Evolutionary conservation across 768 basidiomycete species (phyloP).

Genomic region (Tulasnella sp.): DNA sequence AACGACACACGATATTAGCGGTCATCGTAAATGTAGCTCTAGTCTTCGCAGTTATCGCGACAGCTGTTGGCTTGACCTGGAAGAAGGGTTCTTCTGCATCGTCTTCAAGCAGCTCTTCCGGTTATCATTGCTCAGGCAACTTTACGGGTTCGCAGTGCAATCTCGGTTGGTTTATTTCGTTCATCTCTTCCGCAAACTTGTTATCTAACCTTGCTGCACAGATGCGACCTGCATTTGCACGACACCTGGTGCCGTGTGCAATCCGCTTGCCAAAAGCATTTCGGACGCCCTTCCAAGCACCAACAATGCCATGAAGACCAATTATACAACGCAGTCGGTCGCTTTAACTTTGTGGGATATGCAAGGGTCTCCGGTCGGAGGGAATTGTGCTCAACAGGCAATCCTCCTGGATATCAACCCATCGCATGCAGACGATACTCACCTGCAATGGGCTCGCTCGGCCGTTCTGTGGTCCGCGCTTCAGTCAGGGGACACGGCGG

Average conservation of each 20-base stretch:
- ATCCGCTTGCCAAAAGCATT: slow-evolving; percentile 58
- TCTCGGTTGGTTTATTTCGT: slow-evolving; percentile 51
- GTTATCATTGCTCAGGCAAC: slow-evolving; percentile 47
- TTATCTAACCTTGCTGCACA: slow-evolving; percentile 40
- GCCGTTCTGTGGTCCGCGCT: slow-evolving; percentile 65
- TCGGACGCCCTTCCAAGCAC: slow-evolving; percentile 54
- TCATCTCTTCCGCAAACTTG: background rate
- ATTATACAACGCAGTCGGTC: slow-evolving; percentile 51
- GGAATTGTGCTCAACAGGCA: slow-evolving; percentile 59
- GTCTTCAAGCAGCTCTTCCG: background rate
- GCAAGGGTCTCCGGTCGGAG: slow-evolving; percentile 50
- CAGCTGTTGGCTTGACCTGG: slow-evolving; percentile 47
- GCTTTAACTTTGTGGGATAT: slow-evolving; percentile 57
- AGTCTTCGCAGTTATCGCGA: slow-evolving; percentile 42
- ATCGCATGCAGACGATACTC: slow-evolving; percentile 53
- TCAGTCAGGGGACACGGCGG: slow-evolving; percentile 52
- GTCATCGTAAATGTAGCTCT: slow-evolving; percentile 37
- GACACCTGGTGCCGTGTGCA: slow-evolving; percentile 51
- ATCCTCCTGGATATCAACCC: slow-evolving; percentile 59
- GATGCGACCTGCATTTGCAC: slow-evolving; percentile 68
- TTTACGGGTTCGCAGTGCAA: slow-evolving; percentile 58
- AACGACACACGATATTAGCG: slow-evolving; percentile 20
- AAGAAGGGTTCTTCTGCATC: slow-evolving; percentile 35
- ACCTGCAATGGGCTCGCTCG: slow-evolving; percentile 61
- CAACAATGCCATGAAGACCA: slow-evolving; percentile 54